A percentile compares a stretch with the other conserved stretches of the same genome.
Conservation (phyloP, 23 red algal genomes). For the Gracilaria vermiculophylla region DNA sequence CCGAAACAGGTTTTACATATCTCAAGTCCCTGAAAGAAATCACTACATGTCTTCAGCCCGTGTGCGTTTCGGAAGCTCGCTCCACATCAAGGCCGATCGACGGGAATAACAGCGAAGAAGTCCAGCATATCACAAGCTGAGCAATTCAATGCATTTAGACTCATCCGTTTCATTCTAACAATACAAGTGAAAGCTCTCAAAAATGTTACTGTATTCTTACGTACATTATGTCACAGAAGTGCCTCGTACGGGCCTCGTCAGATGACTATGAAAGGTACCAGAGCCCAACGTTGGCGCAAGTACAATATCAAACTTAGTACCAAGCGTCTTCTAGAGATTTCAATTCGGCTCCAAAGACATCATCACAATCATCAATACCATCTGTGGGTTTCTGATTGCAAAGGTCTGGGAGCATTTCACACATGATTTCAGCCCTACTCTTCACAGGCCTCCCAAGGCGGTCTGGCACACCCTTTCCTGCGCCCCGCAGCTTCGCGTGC, state of each 20-base stretch:
- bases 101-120: neutral
- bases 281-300: too few relatives aligned
- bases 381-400: neutral
- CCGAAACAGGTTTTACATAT: neutral
- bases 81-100: neutral
- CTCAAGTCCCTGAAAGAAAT: neutral
- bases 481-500: neutral
- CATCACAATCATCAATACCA: neutral
- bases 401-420: conserved; percentile 30
- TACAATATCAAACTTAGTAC: neutral
- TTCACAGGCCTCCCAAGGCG: neutral
- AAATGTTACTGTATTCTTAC: neutral
- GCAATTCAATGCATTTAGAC: neutral
- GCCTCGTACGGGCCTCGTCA: neutral
- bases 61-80: neutral
- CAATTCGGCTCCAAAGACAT: neutral
- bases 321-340: neutral
- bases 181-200: neutral
- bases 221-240: too few relatives aligned
- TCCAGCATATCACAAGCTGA: neutral
- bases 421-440: conserved; percentile 9
- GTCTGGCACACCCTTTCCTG: conserved; percentile 4
- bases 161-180: neutral
- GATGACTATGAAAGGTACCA: too few relatives aligned
- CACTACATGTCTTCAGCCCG: neutral